These are phyloP conservation scores for Penicillium sp. DNA, from an alignment of 2,329 filamentous ascomycete species.

Conservation along the genomic window DNA sequence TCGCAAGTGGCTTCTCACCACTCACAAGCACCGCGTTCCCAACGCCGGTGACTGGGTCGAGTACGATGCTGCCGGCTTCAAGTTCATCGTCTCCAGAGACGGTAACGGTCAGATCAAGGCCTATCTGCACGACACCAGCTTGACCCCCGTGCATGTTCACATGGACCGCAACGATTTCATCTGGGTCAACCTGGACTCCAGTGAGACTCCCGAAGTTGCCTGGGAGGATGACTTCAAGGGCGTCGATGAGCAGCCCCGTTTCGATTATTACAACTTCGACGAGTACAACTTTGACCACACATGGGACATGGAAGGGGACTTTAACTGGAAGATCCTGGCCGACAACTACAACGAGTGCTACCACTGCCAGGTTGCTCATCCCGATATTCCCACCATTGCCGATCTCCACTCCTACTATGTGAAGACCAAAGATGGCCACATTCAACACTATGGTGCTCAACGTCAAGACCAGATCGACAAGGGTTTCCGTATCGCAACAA, in stretches of 20 bases:
- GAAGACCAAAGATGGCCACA: constrained; percentile 44
- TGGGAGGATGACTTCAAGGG: constrained; percentile 52
- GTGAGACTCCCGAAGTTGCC: constrained; percentile 42
- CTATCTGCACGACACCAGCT: constrained; percentile 40
- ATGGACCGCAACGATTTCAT: constrained; percentile 52
- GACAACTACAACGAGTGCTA: constrained; percentile 58
- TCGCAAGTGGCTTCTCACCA: constrained; percentile 17
- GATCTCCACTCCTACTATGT: constrained; percentile 53
- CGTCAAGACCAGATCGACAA: constrained; percentile 18
- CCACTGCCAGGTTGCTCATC: constrained; percentile 23
- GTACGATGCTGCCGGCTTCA: constrained; percentile 50
- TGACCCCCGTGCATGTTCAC: constrained; percentile 51
- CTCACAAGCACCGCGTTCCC: constrained; percentile 36
- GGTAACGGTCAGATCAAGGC: constrained; percentile 49
- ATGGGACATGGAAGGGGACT: constrained; percentile 54
- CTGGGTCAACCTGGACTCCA: constrained; percentile 53
- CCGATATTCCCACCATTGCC: constrained; percentile 38
- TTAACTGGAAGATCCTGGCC: constrained; percentile 57
- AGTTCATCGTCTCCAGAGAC: constrained; percentile 49
- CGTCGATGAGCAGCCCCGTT: constrained; percentile 45
- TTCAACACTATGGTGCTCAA: constrained; percentile 43
- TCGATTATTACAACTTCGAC: constrained; percentile 46
- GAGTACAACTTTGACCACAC: constrained; percentile 54
- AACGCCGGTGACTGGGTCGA: constrained; percentile 52
- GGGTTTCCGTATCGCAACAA: constrained; percentile 21